A percentile compares a stretch with the other conserved stretches of the same genome.
Conservation (phyloP, 129 eudicot species). For the Pittosporum tobira region DNA sequence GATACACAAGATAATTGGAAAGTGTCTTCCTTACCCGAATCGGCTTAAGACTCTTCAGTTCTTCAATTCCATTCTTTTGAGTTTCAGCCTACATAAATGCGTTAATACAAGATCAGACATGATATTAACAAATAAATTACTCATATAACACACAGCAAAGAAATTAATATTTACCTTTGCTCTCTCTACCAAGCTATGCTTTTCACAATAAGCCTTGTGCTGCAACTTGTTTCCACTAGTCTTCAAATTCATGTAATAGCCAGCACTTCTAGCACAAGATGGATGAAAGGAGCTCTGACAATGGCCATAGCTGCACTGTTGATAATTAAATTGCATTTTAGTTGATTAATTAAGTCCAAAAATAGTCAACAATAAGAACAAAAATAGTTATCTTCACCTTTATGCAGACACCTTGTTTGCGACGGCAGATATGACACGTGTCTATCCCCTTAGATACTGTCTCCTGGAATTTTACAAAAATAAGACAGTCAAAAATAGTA, state of each 20-base stretch:
- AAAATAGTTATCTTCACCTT: constrained; percentile 40
- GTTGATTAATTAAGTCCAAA: not conserved
- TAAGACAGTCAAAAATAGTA: too few species aligned
- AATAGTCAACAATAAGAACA: not conserved
- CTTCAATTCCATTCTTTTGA: constrained; percentile 79
- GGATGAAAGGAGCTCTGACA: constrained; percentile 92
- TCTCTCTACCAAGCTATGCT: constrained; percentile 75
- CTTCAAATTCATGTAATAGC: constrained; percentile 60
- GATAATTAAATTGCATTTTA: constrained; percentile 6
- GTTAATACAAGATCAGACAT: constrained; percentile 10
- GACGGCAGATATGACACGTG: constrained; percentile 60
- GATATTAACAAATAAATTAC: not conserved
- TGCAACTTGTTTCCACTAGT: constrained; percentile 72
- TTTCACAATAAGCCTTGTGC: constrained; percentile 91
- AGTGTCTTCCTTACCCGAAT: constrained; percentile 60
- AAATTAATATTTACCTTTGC: constrained; percentile 43
- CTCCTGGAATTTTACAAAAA: constrained; percentile 47
- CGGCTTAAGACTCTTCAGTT: constrained; percentile 72
- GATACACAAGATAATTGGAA: not conserved
- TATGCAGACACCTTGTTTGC: constrained; percentile 76
- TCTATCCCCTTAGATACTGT: constrained; percentile 57
- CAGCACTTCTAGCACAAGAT: constrained; percentile 81
- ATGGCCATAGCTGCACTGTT: constrained; percentile 92
- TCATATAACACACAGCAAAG: not conserved
- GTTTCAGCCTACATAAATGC: constrained; percentile 52